Evolutionary conservation across 148 eudicot species (phyloP).

Genomic region (Bassia scoparia): DNA sequence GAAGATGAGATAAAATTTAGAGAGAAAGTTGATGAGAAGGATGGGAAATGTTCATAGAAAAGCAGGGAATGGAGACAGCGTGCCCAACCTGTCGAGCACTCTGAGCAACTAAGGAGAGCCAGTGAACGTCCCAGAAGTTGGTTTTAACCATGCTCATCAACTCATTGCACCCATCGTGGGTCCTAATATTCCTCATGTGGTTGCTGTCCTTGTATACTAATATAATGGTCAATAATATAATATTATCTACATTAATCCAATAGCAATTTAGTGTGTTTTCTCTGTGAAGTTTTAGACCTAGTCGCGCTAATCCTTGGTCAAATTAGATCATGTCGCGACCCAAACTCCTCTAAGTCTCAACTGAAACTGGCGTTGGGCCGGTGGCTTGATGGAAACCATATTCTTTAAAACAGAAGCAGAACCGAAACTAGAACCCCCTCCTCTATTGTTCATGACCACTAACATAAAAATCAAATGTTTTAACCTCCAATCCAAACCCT

Average conservation of each 20-base stretch:
- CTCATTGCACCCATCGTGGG: constrained; percentile 37
- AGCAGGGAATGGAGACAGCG: constrained; percentile 73
- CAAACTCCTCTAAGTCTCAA: no score
- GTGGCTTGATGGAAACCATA: no score
- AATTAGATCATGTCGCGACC: no score
- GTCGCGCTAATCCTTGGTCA: no score
- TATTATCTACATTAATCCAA: background rate
- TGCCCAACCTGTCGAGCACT: constrained; percentile 65
- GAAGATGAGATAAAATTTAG: constrained; percentile 78
- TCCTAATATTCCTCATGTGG: constrained; percentile 52
- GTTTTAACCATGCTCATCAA: constrained; percentile 20
- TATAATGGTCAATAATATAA: background rate
- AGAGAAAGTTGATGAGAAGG: constrained; percentile 82
- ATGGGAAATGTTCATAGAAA: constrained; percentile 69
- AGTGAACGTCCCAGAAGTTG: constrained; percentile 45
- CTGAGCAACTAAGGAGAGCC: constrained; percentile 49
- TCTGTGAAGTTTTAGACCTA: no score
- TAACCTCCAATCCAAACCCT: no score
- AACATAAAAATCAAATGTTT: no score
- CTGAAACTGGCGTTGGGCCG: no score
- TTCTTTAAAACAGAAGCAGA: no score
- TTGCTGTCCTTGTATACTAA: constrained; percentile 53
- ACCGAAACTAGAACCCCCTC: no score
- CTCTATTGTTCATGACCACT: no score
- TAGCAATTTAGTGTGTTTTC: no score